Evolutionary conservation across 495 filamentous ascomycete species (phyloP), one percentile per base, ranked within the genome.

Genomic region (Hypomontagnella submonticulosa): DNA sequence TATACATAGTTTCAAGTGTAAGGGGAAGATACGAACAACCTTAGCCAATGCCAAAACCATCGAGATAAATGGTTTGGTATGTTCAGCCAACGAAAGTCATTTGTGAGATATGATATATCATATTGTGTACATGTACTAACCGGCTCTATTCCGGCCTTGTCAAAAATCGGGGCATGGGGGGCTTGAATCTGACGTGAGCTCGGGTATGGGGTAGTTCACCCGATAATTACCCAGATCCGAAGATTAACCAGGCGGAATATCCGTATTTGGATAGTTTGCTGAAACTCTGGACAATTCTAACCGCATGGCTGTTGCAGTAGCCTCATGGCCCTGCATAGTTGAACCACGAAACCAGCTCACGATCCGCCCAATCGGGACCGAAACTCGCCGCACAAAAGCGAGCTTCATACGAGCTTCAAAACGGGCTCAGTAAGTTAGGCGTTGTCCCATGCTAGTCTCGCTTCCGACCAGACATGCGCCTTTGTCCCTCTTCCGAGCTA

Each of bases 321-420:
- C 46, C 49, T 47, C 49, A 19, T 49, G 38, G 52, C 61, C 61
- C 61, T 63, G 52, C 52, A 51, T 34, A 13, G 16, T 36, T 27
- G 48, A 32, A 52, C 36, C 42, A 27, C 4, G 33, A 40, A 43
- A 40, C 59, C 33, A 18, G 9, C 19, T 15, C 42, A 34, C 6
- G 19, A 49, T 12, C 47, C 34, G 36, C 33, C 50, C 50, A 63
- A 63, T 56, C 19, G 42, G 52, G n/a, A 10, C 38, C 18, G 4
- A n/a, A 0, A 11, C 46, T 32, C 34, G 33, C 9, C 11, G 27
- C 23, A 43, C 46, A 32, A n/a, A n/a, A 60, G 57, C 38, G 2
- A 2, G 23, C 19, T 20, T 32, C n/a, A 15, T 19, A 23, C 19
- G 20, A 49, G 34, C 20, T 58, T 37, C 18, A 27, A 30, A 44